Conservation (phyloP, 148 eudicot genomes). For the Silene latifolia region DNA sequence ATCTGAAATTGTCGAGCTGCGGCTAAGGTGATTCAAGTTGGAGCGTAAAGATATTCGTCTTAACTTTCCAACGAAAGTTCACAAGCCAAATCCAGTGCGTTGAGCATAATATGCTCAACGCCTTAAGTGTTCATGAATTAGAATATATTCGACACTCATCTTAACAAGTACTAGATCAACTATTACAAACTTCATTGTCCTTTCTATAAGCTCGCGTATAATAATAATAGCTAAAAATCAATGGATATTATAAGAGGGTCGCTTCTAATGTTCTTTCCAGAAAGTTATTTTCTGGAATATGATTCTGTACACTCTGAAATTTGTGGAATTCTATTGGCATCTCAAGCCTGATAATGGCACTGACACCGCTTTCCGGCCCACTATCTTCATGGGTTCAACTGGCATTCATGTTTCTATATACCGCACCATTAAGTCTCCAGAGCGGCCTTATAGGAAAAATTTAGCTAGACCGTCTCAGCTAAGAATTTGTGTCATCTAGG, state of each 20-base stretch:
- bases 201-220: constrained; percentile 16
- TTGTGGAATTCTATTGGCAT: too few species aligned
- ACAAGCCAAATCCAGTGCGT: too few species aligned
- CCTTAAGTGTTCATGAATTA: background rate
- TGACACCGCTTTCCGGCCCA: constrained; percentile 3
- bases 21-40: too few species aligned
- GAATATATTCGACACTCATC: constrained; percentile 10
- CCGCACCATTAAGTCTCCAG: too few species aligned
- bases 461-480: too few species aligned
- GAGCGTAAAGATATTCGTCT: too few species aligned
- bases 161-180: background rate
- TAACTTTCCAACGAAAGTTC: too few species aligned
- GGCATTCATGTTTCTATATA: background rate
- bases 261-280: background rate
- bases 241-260: background rate
- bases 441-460: too few species aligned
- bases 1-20: too few species aligned
- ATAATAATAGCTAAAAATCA: background rate
- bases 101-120: too few species aligned
- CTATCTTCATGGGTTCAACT: background rate
- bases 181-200: constrained; percentile 13
- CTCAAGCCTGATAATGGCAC: background rate
- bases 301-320: constrained; percentile 27
- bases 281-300: constrained; percentile 16
- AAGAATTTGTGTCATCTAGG: constrained; percentile 44